phyloP scores from a whole-genome alignment of 306 rosid species.

The Arachis stenosperma region DNA sequence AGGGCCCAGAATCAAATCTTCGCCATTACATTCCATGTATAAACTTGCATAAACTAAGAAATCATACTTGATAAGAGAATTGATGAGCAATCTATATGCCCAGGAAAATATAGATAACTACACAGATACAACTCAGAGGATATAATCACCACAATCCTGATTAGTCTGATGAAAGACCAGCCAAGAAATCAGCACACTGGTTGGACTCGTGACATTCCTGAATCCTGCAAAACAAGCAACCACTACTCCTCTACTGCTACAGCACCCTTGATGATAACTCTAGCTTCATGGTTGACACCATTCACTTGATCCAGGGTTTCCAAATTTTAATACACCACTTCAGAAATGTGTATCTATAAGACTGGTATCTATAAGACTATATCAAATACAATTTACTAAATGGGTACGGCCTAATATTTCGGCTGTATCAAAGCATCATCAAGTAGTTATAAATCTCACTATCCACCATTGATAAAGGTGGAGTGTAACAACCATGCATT shows the following conservation, averaged over 20 bases:
- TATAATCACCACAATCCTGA: background rate
- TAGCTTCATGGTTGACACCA: background rate
- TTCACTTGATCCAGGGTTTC: background rate
- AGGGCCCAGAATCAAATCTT: background rate
- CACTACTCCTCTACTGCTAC: background rate
- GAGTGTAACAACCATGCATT: constrained; percentile 11
- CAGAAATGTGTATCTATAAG: background rate
- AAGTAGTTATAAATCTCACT: background rate
- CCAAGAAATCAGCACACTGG: background rate
- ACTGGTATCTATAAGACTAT: too few relatives aligned
- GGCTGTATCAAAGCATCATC: background rate
- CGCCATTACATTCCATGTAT: background rate
- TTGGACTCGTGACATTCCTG: background rate
- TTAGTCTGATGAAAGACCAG: background rate
- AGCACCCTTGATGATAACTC: background rate
- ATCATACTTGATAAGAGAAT: background rate
- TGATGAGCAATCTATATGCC: background rate
- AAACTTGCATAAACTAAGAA: background rate
- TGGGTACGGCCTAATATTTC: background rate
- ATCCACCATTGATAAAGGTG: constrained; percentile 3
- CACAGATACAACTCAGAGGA: background rate
- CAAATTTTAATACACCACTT: background rate
- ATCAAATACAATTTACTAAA: background rate
- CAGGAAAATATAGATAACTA: background rate
- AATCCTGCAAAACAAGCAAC: too few relatives aligned